Percentiles rank a stretch among this genome's conserved stretches.
phyloP scores from a whole-genome alignment of 345 rosid genomes.

The Pelargonium nanum region DNA sequence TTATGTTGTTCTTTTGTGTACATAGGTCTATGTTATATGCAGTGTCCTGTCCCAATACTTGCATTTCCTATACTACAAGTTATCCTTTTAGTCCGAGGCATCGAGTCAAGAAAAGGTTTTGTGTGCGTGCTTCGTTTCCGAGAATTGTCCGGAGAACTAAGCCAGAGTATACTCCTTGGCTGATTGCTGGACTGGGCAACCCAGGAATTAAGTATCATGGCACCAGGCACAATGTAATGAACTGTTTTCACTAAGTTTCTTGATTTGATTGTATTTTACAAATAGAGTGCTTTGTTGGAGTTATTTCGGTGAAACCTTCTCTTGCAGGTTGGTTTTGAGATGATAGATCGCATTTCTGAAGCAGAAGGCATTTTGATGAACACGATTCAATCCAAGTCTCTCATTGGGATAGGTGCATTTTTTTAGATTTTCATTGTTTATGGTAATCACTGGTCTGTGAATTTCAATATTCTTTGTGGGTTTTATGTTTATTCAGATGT shows the following conservation, averaged over 20 bases:
- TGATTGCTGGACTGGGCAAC: conserved; percentile 85
- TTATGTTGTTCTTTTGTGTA: neutral
- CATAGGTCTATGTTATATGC: conserved; percentile 64
- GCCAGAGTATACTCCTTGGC: conserved; percentile 85
- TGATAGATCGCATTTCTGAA: conserved; percentile 58
- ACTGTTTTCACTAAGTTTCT: neutral
- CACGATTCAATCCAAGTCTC: conserved; percentile 79
- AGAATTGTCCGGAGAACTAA: conserved; percentile 31
- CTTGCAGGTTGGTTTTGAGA: conserved; percentile 84
- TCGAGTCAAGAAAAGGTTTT: conserved; percentile 22
- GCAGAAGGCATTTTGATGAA: conserved; percentile 59
- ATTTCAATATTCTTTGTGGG: neutral
- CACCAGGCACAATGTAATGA: conserved; percentile 84
- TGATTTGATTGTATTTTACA: neutral
- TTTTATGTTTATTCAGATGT: conserved; percentile 18
- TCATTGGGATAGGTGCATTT: conserved; percentile 75
- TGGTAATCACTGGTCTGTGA: neutral
- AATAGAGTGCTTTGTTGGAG: neutral
- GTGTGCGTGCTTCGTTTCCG: conserved; percentile 33
- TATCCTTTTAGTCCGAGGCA: conserved; percentile 20
- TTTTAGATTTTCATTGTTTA: conserved; percentile 10
- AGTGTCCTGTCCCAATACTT: conserved; percentile 34
- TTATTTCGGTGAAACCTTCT: conserved; percentile 8
- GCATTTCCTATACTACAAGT: conserved; percentile 26
- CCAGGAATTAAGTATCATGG: conserved; percentile 92